Conservation (phyloP, 208 protist species). For the Acanthamoeba royreba region DNA sequence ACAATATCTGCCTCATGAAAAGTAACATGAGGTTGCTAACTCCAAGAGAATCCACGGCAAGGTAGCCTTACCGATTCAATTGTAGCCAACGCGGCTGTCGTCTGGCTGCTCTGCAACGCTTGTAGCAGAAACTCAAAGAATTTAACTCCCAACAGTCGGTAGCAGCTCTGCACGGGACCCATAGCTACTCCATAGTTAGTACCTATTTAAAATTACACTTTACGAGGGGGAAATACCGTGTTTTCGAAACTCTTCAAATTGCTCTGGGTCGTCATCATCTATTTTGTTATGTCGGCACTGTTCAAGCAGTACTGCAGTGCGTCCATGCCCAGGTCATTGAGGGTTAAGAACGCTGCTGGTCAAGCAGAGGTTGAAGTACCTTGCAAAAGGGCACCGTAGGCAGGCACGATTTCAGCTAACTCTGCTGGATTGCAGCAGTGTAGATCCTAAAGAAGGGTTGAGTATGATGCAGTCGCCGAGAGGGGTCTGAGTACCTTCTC, state of each 20-base stretch:
- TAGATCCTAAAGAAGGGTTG: neutral
- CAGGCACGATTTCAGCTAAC: neutral
- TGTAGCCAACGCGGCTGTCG: neutral
- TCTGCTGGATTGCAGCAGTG: neutral
- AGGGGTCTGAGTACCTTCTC: neutral
- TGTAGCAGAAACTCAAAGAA: neutral
- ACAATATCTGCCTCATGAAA: neutral
- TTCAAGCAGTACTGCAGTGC: neutral
- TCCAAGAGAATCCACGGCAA: neutral
- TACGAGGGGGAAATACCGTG: neutral
- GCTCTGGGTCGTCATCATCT: neutral
- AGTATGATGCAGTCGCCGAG: neutral
- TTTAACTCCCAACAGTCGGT: neutral
- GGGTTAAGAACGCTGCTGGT: neutral
- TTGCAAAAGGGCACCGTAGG: neutral
- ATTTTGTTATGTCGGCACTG: neutral
- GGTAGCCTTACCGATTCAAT: neutral
- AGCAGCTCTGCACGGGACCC: neutral
- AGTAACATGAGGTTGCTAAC: too few species aligned
- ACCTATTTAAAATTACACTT: neutral
- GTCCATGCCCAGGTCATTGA: neutral
- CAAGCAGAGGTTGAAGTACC: neutral
- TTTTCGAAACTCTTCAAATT: neutral
- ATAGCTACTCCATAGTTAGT: neutral
- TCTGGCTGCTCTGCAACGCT: neutral